Conservation (phyloP, 805 yeast species). For the Candida stauntonica region DNA sequence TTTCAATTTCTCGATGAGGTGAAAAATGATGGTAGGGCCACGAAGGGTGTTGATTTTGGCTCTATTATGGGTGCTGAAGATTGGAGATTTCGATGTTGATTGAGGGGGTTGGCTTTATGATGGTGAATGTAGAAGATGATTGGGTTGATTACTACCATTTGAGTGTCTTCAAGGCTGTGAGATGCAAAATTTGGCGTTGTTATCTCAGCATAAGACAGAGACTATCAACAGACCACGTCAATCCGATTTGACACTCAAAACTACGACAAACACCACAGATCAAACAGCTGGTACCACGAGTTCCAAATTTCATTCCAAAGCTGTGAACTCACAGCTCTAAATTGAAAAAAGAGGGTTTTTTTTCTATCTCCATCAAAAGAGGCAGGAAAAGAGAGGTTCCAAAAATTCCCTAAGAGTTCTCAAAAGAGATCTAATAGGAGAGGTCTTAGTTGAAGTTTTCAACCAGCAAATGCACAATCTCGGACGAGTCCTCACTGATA, state of each 20-base stretch:
- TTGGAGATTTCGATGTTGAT: too few species aligned
- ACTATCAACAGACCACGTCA: too few species aligned
- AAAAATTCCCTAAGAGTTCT: conserved; percentile 24
- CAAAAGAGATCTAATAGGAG: conserved; percentile 37
- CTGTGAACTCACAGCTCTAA: neutral
- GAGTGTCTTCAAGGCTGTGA: too few species aligned
- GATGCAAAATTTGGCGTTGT: too few species aligned
- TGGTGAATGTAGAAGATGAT: too few species aligned
- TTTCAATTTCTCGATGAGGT: too few species aligned
- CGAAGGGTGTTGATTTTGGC: too few species aligned
- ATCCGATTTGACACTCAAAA: neutral
- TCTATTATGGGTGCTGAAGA: too few species aligned
- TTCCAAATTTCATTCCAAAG: neutral
- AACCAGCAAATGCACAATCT: conserved; percentile 99
- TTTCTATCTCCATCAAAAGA: neutral
- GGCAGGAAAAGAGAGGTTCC: conserved; percentile 5
- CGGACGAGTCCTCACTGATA: conserved; percentile 99
- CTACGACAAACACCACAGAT: neutral
- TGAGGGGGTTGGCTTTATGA: too few species aligned
- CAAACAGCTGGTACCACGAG: conserved; percentile 3
- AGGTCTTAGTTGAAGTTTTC: conserved; percentile 98
- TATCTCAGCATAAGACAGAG: too few species aligned
- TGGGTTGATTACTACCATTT: too few species aligned
- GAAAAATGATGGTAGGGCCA: too few species aligned
- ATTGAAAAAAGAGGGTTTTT: neutral